Conservation (phyloP, 2,329 filamentous ascomycete species). For the Neoarthrinium moseri region DNA sequence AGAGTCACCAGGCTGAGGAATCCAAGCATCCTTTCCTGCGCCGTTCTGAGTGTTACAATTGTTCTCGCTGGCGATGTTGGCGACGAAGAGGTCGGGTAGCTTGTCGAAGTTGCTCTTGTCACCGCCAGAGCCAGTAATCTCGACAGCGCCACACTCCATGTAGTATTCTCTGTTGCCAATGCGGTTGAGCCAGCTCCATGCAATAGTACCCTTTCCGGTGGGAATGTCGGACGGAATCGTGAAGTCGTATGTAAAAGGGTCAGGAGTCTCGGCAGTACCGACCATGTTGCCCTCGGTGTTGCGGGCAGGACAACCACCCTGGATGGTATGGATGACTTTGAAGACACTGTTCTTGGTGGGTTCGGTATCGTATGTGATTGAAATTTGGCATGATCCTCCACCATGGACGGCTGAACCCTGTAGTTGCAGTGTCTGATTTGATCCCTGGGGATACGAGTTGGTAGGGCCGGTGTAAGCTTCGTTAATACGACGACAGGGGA, state of each 20-base stretch:
- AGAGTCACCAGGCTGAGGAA: constrained; percentile 64
- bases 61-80: constrained; percentile 58
- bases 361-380: constrained; percentile 73
- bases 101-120: constrained; percentile 51
- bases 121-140: constrained; percentile 55
- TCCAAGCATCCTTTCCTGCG: constrained; percentile 57
- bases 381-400: constrained; percentile 89
- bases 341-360: constrained; percentile 68
- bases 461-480: constrained; percentile 44
- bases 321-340: constrained; percentile 86
- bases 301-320: constrained; percentile 77
- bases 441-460: constrained; percentile 58
- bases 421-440: constrained; percentile 61
- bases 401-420: constrained; percentile 76
- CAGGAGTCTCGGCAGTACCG: constrained; percentile 37
- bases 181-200: constrained; percentile 95
- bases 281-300: constrained; percentile 57
- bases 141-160: constrained; percentile 88
- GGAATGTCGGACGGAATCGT: constrained; percentile 70
- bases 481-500: constrained; percentile 74
- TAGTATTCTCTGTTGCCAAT: constrained; percentile 94
- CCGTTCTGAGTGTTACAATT: constrained; percentile 49
- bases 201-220: constrained; percentile 75
- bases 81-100: constrained; percentile 74
- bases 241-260: constrained; percentile 64